Base-by-base conservation (phyloP, 1,284 basidiomycete genomes). In the Apiotrichum brassicae region DNA sequence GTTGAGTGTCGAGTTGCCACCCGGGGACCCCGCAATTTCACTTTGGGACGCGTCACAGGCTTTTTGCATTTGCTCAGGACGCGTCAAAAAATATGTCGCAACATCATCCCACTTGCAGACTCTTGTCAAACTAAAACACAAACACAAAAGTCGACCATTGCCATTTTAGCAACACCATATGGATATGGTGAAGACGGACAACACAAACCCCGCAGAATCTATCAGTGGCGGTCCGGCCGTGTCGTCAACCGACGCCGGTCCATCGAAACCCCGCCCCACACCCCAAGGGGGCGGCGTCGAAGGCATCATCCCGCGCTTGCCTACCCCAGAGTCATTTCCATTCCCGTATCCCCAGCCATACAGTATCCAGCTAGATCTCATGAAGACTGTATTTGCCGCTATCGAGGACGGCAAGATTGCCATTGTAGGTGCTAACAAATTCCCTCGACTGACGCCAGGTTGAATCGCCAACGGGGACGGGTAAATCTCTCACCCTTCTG, bases 401-500 rank as follows among this genome's bases (percentile, higher is more conserved):
- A 86, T 97, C 44, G 91, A 97, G 65, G 58, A 71, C 5, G 43
- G 78, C 62, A 70, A 85, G 80, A 70, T 95, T 9, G 82, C 88
- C 2, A 85, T 97, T 24, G 67, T 69, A 16, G 19, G 61, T 57
- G 1, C 5, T 16, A 3, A 4, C 5, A 12, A 1, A 12, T 28
- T 0, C 22, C 18, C 16, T 12, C n/a, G 8, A 41, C 13, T n/a
- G 7, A n/a, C 32, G 3, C 28, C 48, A 72, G 70, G 69, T 89
- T 19, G 87, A 91, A 67, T 87, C 85, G 56, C 89, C 87, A 0
- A 91, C 88, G 0, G 88, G 88, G 56, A 91, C 88, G 79, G 89
- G 89, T 24, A 93, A 93, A 72, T 88, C 87, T 0, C 72, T 92
- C n/a, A 88, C 84, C 58, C 77, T 93, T 3, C 76, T 93, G 5